phyloP scores from a whole-genome alignment of 2,329 filamentous ascomycete genomes.

The Paecilomyces dactylethromorphus region DNA sequence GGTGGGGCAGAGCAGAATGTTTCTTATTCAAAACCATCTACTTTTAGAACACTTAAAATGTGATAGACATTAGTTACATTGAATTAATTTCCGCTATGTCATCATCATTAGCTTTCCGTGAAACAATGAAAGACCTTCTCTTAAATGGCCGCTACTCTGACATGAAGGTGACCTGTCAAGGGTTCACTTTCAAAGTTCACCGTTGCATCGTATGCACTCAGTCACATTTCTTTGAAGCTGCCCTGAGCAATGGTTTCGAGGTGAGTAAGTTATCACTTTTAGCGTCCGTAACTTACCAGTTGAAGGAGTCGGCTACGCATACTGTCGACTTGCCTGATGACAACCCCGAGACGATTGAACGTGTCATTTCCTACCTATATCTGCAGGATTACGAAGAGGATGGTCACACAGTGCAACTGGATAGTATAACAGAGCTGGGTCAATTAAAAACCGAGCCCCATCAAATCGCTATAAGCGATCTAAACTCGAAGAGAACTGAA shows the following conservation, averaged over 20 bases:
- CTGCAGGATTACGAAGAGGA: not conserved
- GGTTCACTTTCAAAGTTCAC: constrained; percentile 7
- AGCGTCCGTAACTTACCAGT: not conserved
- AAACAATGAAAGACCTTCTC: not conserved
- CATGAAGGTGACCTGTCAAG: constrained; percentile 4
- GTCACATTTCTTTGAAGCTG: constrained; percentile 5
- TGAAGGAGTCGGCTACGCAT: not conserved
- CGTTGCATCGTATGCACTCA: constrained; percentile 7
- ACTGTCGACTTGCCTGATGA: not conserved
- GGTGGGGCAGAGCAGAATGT: not conserved
- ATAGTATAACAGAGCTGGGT: not conserved
- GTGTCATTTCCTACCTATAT: not conserved
- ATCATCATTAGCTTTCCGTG: not conserved
- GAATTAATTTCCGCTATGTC: not conserved
- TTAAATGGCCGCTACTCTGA: not conserved
- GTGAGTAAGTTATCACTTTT: not conserved
- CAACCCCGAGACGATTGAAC: not conserved
- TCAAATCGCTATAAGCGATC: not conserved
- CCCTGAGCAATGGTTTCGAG: constrained; percentile 3
- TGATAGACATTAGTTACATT: not conserved
- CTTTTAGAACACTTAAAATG: not conserved
- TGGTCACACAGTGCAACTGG: not conserved
- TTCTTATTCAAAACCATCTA: not conserved
- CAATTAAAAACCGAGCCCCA: not conserved
- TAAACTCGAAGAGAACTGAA: not conserved